Percentiles rank a stretch among this genome's conserved stretches.
These are phyloP conservation scores for Xanthoceras sorbifolium DNA, from an alignment of 345 rosid species.

Conservation along the genomic window DNA sequence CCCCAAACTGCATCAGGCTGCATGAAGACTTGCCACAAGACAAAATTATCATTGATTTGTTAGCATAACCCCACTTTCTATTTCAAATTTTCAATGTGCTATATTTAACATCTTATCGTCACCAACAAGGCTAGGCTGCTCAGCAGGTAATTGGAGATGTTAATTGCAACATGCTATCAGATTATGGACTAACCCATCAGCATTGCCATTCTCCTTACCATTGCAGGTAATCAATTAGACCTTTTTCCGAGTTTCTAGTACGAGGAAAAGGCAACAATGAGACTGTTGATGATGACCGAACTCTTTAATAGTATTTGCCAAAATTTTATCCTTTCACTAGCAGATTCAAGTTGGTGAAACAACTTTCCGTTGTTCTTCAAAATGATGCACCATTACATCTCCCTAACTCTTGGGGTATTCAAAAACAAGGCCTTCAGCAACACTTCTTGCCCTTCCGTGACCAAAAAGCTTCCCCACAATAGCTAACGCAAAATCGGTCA, in stretches of 20 bases:
- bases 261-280: background rate
- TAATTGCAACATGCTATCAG: too few species aligned
- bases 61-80: background rate
- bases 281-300: background rate
- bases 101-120: background rate
- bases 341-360: background rate
- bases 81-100: background rate
- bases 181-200: too few species aligned
- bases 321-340: constrained; percentile 10
- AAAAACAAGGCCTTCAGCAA: constrained; percentile 87
- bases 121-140: background rate
- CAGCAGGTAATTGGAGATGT: too few species aligned
- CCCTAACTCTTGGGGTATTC: constrained; percentile 57
- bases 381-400: constrained; percentile 10
- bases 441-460: constrained; percentile 75
- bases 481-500: constrained; percentile 65
- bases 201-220: too few species aligned
- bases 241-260: background rate
- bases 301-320: background rate
- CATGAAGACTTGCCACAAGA: background rate
- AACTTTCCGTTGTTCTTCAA: background rate
- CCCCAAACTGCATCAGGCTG: background rate
- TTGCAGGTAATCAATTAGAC: background rate
- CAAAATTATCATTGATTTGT: background rate
- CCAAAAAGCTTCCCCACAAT: constrained; percentile 84